Base-by-base conservation (phyloP, 441 rosid genomes). In the Erodium chrysanthum region DNA sequence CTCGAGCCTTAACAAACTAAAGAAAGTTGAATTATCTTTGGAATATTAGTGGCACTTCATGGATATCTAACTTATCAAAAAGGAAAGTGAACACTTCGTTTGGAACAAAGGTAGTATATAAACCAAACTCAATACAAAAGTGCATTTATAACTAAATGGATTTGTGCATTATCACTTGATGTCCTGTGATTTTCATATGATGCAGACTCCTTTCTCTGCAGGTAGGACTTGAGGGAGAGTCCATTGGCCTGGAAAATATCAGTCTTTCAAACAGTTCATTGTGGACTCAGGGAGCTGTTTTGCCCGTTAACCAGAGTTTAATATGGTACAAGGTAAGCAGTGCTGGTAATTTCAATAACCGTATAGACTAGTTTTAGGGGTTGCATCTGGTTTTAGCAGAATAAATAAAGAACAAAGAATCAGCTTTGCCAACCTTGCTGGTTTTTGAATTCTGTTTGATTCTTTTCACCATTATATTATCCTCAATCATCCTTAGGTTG, bases 151-250 rank as follows among this genome's bases (percentile, higher is more conserved):
- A 29, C 5, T 67, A 17, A 31, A 23, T 48, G 70, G 59, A 15
- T 56, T 35, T 18, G 17, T 50, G 29, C 27, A 20, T 22, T 2
- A 9, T 5, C 37, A 18, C 5, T 50, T 8, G 33, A 23, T 12
- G 1, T 20, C 14, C 31, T 52, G 14, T 52, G 59, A 15, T 56
- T 17, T 71, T 18, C 33, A 25, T 63, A 2, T 27, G 7, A 7
- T 64, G 23, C 52, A 54, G 18, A 11, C 17, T 14, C 44, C 27
- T 18, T 7, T 64, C 59, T 61, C 72, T 69, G 50, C 80, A 87
- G 92, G 86, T 85, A 22, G 90, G 93, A 54, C 79, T 80, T 37
- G 72, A 88, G 74, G 90, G 93, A 10, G 93, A 88, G 67, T 74
- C 74, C 67, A 73, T 83, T 50, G 88, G 86, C 68, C 83, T 85